phyloP scores from a whole-genome alignment of 208 protist species.

The Endotrypanum monterogeii region DNA sequence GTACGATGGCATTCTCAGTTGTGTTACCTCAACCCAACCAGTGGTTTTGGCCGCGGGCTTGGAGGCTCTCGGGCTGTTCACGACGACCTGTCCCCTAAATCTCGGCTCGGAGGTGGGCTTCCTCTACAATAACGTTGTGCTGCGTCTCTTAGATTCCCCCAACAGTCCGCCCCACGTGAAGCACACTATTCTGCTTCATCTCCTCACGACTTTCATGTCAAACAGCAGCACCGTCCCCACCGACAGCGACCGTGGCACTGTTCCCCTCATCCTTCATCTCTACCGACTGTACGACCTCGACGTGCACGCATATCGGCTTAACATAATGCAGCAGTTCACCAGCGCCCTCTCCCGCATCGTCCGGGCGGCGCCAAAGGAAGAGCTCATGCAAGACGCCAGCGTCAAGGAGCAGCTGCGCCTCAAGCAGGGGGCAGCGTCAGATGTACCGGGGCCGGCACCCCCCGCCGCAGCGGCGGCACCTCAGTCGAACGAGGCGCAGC shows the following conservation, averaged over 20 bases:
- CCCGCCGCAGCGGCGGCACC: background rate
- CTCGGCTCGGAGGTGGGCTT: conserved; percentile 89
- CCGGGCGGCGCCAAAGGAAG: conserved; percentile 56
- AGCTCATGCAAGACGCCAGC: conserved; percentile 23
- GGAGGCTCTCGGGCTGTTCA: conserved; percentile 85
- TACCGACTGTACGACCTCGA: conserved; percentile 86
- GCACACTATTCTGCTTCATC: conserved; percentile 80
- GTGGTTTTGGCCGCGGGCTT: conserved; percentile 90
- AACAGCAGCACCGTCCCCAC: conserved; percentile 9
- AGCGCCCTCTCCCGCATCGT: conserved; percentile 76
- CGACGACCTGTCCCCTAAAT: conserved; percentile 39
- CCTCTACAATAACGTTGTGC: conserved; percentile 91
- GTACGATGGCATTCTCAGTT: conserved; percentile 87
- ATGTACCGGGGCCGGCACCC: background rate
- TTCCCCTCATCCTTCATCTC: conserved; percentile 68
- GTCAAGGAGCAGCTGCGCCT: conserved; percentile 33
- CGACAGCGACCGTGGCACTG: background rate
- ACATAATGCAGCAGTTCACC: conserved; percentile 82
- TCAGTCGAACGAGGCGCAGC: background rate
- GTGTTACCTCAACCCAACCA: conserved; percentile 80
- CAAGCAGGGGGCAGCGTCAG: conserved; percentile 16
- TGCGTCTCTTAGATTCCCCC: conserved; percentile 91
- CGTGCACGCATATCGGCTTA: conserved; percentile 72
- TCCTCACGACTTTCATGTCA: conserved; percentile 71
- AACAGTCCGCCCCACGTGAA: conserved; percentile 89